A percentile compares a stretch with the other conserved stretches of the same genome.
Evolutionary conservation across 805 yeast species (phyloP).

Genomic region (Grigorovia jiainica): DNA sequence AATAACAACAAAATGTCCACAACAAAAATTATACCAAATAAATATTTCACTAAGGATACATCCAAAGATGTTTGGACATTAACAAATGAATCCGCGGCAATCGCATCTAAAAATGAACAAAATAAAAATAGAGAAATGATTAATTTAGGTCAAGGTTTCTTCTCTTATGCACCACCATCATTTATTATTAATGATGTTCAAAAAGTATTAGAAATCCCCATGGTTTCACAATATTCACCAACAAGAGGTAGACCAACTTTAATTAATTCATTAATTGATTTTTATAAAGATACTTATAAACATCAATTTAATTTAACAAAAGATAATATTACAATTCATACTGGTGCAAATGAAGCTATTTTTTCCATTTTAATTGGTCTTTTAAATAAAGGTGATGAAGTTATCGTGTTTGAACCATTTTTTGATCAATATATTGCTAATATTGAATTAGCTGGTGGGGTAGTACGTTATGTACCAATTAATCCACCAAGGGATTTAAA

Average conservation of each 20-base stretch:
- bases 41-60: constrained; percentile 50
- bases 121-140: constrained; percentile 68
- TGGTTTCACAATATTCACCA: constrained; percentile 86
- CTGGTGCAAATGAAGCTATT: constrained; percentile 98
- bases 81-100: constrained; percentile 91
- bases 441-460: constrained; percentile 89
- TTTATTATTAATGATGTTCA: constrained; percentile 81
- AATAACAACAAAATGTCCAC: constrained; percentile 2
- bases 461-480: constrained; percentile 75
- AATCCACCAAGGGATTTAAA: constrained; percentile 72
- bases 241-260: constrained; percentile 79
- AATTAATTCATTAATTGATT: constrained; percentile 55
- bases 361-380: constrained; percentile 77
- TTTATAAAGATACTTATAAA: constrained; percentile 56
- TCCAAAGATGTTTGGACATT: constrained; percentile 92
- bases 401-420: constrained; percentile 91
- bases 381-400: constrained; percentile 84
- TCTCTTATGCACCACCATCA: constrained; percentile 92
- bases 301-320: constrained; percentile 36
- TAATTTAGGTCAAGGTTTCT: constrained; percentile 94
- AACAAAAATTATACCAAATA: constrained; percentile 21
- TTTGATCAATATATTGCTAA: constrained; percentile 95
- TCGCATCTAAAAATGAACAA: constrained; percentile 42
- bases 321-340: constrained; percentile 58
- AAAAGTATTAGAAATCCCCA: constrained; percentile 60